These are phyloP conservation scores for Phlegmacium glaucopus DNA, from an alignment of 768 basidiomycete genomes.

Conservation along the genomic window DNA sequence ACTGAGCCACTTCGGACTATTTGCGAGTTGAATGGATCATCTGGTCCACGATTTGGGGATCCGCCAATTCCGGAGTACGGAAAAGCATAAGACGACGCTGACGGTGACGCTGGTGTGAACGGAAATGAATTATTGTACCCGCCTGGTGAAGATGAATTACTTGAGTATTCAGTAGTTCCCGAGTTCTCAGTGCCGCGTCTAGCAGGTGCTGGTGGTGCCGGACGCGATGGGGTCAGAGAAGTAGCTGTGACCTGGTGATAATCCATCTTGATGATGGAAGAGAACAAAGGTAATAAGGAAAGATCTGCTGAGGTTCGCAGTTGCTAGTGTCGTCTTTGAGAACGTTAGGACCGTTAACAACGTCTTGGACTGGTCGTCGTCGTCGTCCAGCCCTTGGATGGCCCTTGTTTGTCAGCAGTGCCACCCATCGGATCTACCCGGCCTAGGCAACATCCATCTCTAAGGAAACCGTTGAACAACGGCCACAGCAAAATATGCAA, in stretches of 20 bases:
- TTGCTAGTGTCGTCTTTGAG: not conserved
- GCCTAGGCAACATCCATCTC: slow-evolving; percentile 12
- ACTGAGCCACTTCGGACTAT: slow-evolving; percentile 71
- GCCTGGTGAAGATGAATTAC: slow-evolving; percentile 44
- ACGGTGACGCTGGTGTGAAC: slow-evolving; percentile 45
- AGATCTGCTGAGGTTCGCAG: not conserved
- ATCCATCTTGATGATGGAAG: slow-evolving; percentile 23
- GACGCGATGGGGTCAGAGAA: slow-evolving; percentile 73
- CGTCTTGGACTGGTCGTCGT: slow-evolving; percentile 9
- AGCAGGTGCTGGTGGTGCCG: slow-evolving; percentile 69
- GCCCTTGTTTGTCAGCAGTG: slow-evolving; percentile 18
- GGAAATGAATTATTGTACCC: slow-evolving; percentile 62
- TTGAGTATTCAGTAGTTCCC: slow-evolving; percentile 30
- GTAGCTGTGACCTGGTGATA: slow-evolving; percentile 40
- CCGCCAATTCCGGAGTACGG: slow-evolving; percentile 83
- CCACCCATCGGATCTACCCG: slow-evolving; percentile 22
- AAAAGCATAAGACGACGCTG: slow-evolving; percentile 57
- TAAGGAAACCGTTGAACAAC: slow-evolving; percentile 10
- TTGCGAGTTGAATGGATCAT: slow-evolving; percentile 35
- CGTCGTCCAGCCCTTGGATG: slow-evolving; percentile 10
- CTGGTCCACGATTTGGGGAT: slow-evolving; percentile 56
- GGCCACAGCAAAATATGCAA: not conserved
- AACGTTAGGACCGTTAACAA: not conserved
- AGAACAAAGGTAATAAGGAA: not conserved
- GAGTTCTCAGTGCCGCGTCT: slow-evolving; percentile 42